Evolutionary conservation across 768 basidiomycete genomes (phyloP), one percentile per base, ranked within the genome.

Genomic region (Phylloporus arenicola): DNA sequence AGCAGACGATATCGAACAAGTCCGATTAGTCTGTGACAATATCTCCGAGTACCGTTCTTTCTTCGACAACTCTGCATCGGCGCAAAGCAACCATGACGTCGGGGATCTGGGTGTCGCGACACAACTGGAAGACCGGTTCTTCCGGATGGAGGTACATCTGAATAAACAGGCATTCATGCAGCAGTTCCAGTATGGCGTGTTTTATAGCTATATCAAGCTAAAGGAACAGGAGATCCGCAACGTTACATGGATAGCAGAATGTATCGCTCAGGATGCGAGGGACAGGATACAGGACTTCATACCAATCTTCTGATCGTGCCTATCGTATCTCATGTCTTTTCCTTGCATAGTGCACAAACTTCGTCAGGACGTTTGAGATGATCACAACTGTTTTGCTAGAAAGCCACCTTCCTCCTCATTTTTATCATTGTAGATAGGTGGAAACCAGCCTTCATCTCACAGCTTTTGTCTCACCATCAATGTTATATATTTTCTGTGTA

Each of bases 121-220:
- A 35, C 82, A 80, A 56, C 75, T 99, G 38, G 96, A 99, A 71
- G 92, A 96, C 66, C 82, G 83, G 58, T 99, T 99, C 76, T 98
- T 98, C 79, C 79, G 78, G 53, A 83, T 83, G 61, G 96, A 99
- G 68, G 94, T 97, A 22, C 83, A 88, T 57, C 70, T 95, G 56
- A 98, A 98, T 78, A 96, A 96, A 74, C 80, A 83, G 59, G 82
- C 91, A 27, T 98, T 98, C 77, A 67, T 98, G 67, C 95, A 97
- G 70, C 85, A 99, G 73, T 98, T 97, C 77, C 93, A 97, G 69
- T 85, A 87, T 61, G 90, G 87, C 35, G 83, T 95, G 31, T 97
- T 92, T 66, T 93, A 90, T 65, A 84, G 84, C 64, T 97, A 94
- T 66, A 79, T 96, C 69, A 91, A 90, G 71, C 71, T 92, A 70